phyloP scores from a whole-genome alignment of 1,284 basidiomycete genomes.

The Athelia psychrophila region DNA sequence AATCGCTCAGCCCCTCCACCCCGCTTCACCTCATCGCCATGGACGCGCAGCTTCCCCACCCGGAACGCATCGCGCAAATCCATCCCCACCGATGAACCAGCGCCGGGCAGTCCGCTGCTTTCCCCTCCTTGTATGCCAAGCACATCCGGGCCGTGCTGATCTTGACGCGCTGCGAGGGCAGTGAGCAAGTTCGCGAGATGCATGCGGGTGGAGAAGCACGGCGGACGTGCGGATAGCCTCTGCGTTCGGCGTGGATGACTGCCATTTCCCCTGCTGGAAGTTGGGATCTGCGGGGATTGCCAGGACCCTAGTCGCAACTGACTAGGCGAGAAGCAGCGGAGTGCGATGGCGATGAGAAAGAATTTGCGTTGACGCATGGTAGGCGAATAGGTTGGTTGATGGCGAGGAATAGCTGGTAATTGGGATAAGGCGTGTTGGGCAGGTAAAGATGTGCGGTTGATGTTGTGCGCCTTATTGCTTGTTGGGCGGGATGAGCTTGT shows the following conservation, averaged over 20 bases:
- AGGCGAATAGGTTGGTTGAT: slow-evolving; percentile 84
- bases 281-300: slow-evolving; percentile 99
- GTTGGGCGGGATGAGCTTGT: no score
- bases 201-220: no score
- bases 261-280: no score
- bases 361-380: slow-evolving; percentile 92
- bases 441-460: no score
- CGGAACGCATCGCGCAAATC: slow-evolving; percentile 94
- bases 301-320: slow-evolving; percentile 94
- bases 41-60: slow-evolving; percentile 98
- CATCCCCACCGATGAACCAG: slow-evolving; percentile 88
- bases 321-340: slow-evolving; percentile 94
- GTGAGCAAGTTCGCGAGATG: no score
- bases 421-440: slow-evolving; percentile 33
- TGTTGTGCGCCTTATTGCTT: no score
- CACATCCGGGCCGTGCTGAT: no score
- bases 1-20: slow-evolving; percentile 72
- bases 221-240: no score
- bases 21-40: slow-evolving; percentile 99
- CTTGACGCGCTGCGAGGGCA: no score
- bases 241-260: slow-evolving; percentile 88
- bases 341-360: slow-evolving; percentile 98
- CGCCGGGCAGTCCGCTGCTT: no score
- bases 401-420: slow-evolving; percentile 55
- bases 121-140: no score